A percentile compares a stretch with the other conserved stretches of the same genome.
These are phyloP conservation scores for Cyberlindnera meyerae DNA, from an alignment of 805 yeast genomes.

Conservation along the genomic window DNA sequence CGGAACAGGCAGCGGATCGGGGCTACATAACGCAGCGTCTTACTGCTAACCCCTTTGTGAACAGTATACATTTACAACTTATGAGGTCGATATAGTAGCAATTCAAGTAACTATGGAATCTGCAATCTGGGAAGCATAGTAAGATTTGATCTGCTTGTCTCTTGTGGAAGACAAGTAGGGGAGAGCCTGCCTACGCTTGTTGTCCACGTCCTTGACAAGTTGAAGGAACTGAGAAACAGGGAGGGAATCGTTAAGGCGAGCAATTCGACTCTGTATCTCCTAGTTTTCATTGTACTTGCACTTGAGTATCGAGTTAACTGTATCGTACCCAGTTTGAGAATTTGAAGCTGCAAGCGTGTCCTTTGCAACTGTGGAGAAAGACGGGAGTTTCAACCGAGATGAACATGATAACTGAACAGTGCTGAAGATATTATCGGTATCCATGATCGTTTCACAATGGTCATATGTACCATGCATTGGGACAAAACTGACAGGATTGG, in stretches of 20 bases:
- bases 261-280: background rate
- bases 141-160: background rate
- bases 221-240: background rate
- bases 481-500: background rate
- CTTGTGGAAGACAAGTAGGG: background rate
- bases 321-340: too few relatives aligned
- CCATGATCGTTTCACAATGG: too few relatives aligned
- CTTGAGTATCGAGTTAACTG: constrained; percentile 2
- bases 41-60: too few relatives aligned
- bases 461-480: too few relatives aligned
- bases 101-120: too few relatives aligned
- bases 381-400: constrained; percentile 1
- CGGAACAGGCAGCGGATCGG: background rate
- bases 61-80: too few relatives aligned
- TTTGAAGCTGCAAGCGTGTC: too few relatives aligned
- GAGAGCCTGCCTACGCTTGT: background rate
- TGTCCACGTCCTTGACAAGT: background rate
- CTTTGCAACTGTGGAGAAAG: background rate
- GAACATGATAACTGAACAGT: constrained; percentile 2
- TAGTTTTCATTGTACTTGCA: constrained; percentile 1
- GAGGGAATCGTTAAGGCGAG: background rate
- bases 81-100: too few relatives aligned
- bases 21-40: too few relatives aligned
- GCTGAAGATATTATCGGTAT: too few relatives aligned
- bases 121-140: background rate